Base-by-base conservation (phyloP, 2,329 filamentous ascomycete genomes). In the Ceratocystis alfenasii region DNA sequence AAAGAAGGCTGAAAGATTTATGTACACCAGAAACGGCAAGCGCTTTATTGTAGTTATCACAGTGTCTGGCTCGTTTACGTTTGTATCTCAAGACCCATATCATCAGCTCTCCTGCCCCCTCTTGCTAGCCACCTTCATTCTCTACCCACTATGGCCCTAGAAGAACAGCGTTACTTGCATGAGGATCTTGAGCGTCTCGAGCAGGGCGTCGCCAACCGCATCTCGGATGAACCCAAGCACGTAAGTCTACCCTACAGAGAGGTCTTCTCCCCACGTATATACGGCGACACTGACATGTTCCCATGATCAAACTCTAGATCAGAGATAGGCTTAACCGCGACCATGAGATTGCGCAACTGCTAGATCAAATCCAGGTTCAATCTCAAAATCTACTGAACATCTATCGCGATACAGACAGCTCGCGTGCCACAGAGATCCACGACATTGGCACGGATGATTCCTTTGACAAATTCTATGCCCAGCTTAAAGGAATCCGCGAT, bases 171-270 rank as follows among this genome's bases (percentile, higher is more conserved):
- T 71, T 91, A 90, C 72, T 84, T 96, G 71, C 92, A 96, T 72
- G 94, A 99, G 83, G 94, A 99, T 77, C 79, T 99, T 63, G 94
- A 99, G 81, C 87, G 94, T 69, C 83, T 99, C 68, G 94, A 99
- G 77, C 90, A 96, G 75, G 94, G 89, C 65, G 88, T 96, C 72
- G 88, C 90, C 65, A 92, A 97, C 77, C 88, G 92, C 72, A 84
- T 95, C 68, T 82, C 86, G 69, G 90, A 96, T 70, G 91, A 97
- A 70, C 92, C 93, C 59, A 89, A 88, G 76, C 88, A 93, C 75
- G 90, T 92, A 79, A 75, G 86, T 79, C 30, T 6, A 33, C 7
- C 25, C 7, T 20, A 59, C 5, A 22, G 3, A 41, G 5, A 20
- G 3, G 3, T 20, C 28, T 65, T 66, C 44, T n/a, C 17, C 36